Evolutionary conservation across 139 green algal species (phyloP).

Genomic region (Chlamydomonas sp.): DNA sequence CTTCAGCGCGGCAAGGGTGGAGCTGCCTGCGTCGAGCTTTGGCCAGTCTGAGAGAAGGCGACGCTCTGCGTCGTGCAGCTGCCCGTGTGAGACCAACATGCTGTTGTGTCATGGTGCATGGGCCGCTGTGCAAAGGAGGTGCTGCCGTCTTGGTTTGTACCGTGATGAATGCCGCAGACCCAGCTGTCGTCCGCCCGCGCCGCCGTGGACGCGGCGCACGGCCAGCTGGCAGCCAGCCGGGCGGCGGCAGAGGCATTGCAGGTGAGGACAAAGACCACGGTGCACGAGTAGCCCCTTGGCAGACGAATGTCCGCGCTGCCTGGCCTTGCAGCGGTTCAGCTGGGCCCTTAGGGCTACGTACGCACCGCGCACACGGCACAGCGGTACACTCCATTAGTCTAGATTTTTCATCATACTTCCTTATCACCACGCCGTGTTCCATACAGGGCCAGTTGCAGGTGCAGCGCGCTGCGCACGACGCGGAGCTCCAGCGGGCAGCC

Average conservation of each 20-base stretch:
- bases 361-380: neutral
- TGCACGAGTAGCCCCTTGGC: no score
- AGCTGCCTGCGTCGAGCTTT: no score
- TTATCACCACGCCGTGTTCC: neutral
- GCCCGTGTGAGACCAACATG: no score
- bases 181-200: neutral
- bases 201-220: neutral
- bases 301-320: no score
- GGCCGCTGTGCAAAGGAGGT: no score
- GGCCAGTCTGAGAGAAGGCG: no score
- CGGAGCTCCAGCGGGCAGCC: constrained; percentile 4
- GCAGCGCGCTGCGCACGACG: constrained; percentile 19
- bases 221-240: constrained; percentile 4
- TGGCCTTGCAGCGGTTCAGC: no score
- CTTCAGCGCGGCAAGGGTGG: no score
- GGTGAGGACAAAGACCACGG: neutral
- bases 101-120: no score
- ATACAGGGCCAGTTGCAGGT: constrained; percentile 30
- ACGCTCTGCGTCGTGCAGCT: no score
- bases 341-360: no score
- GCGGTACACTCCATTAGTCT: neutral
- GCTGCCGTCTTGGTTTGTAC: neutral
- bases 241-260: constrained; percentile 21
- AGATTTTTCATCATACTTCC: neutral
- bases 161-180: neutral